phyloP scores from a whole-genome alignment of 805 yeast genomes.

The Monosporozyma siamensis region DNA sequence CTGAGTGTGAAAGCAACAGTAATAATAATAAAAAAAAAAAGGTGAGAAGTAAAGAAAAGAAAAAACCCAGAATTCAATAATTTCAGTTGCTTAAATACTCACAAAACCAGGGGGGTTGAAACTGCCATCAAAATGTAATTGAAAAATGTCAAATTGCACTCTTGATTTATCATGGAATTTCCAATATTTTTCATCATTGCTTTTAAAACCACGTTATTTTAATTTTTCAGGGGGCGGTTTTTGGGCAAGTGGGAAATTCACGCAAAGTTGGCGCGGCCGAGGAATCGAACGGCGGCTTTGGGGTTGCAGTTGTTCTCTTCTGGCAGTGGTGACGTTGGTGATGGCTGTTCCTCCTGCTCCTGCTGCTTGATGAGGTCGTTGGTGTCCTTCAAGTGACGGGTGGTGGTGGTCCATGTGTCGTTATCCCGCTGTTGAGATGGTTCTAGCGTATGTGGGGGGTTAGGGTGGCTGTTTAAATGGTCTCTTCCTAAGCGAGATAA shows the following conservation, averaged over 20 bases:
- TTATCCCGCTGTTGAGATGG: constrained; percentile 22
- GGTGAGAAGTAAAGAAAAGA: background rate
- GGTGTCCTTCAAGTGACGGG: background rate
- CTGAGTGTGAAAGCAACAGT: too few species aligned
- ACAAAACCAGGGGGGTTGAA: too few species aligned
- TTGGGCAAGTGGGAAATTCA: too few species aligned
- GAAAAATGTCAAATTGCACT: background rate
- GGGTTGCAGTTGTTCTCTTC: background rate
- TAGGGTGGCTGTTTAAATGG: too few species aligned
- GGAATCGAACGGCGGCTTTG: background rate
- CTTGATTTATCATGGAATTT: background rate
- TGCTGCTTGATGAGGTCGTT: background rate
- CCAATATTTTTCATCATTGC: constrained; percentile 9
- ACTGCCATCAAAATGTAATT: too few species aligned
- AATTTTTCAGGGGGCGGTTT: background rate
- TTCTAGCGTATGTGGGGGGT: too few species aligned
- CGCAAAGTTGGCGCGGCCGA: background rate
- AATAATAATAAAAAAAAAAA: too few species aligned
- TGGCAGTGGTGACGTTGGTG: background rate
- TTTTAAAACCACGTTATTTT: background rate
- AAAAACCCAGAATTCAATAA: background rate
- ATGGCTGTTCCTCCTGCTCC: too few species aligned
- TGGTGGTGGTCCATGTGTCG: background rate
- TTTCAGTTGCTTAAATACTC: background rate
- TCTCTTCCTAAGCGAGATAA: constrained; percentile 61